phyloP scores from a whole-genome alignment of 176 grass and related monocot genomes.

The bread wheat (Triticum aestivum) region IWGSC_CS_RefSeq_v2.1 NC_057811.1:84443447-84443946 shows the following conservation, averaged over 20 bases:
- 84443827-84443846: too few species aligned
- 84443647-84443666: not conserved
- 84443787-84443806: too few species aligned
- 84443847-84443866: too few species aligned
- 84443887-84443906: too few species aligned
- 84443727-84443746: too few species aligned
- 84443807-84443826: too few species aligned
- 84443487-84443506: not conserved
- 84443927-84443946: too few species aligned
- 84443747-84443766: too few species aligned
- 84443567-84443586: not conserved
- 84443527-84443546: not conserved
- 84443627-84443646: not conserved
- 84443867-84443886: too few species aligned
- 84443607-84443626: not conserved
- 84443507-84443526: not conserved
- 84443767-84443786: too few species aligned
- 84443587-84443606: not conserved
- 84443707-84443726: not conserved
- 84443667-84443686: not conserved
- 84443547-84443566: not conserved
- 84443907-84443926: too few species aligned
- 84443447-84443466: conserved; percentile 45
- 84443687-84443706: not conserved
- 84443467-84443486: not conserved